Percentiles rank a stretch among this genome's conserved stretches.
Evolutionary conservation across 2,329 filamentous ascomycete species (phyloP).

Genomic region (Fusarium robinianum): DNA sequence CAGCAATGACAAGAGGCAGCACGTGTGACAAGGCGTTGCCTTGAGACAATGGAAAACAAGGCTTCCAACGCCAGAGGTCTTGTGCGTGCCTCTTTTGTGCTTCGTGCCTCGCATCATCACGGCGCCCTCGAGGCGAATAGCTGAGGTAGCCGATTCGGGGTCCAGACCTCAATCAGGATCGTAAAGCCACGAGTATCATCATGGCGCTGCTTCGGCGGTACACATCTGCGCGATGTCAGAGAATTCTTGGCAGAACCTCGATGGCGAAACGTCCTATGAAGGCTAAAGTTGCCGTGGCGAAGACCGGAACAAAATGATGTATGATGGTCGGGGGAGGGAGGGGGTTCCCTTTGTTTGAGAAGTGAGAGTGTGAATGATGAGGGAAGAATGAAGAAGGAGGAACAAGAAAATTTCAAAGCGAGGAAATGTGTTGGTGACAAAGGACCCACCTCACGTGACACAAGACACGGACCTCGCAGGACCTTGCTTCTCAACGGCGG

Average conservation of each 20-base stretch:
- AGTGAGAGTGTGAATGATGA: too few relatives aligned
- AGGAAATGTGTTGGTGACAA: constrained; percentile 11
- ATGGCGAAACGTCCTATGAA: constrained; percentile 8
- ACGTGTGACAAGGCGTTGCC: constrained; percentile 11
- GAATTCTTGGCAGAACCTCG: constrained; percentile 1
- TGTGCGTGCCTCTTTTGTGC: background rate
- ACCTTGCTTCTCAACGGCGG: constrained; percentile 6
- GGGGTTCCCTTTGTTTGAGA: too few relatives aligned
- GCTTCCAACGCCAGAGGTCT: background rate
- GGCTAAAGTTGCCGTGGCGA: constrained; percentile 18
- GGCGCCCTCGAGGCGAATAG: constrained; percentile 10
- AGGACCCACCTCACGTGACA: constrained; percentile 36
- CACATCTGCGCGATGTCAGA: too few relatives aligned
- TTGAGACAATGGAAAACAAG: constrained; percentile 12
- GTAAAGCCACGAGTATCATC: constrained; percentile 7
- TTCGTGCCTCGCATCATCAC: constrained; percentile 11
- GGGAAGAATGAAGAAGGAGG: background rate
- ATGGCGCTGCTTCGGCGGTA: constrained; percentile 15
- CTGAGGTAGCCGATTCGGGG: constrained; percentile 12
- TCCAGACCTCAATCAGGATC: constrained; percentile 19
- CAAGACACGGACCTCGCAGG: background rate
- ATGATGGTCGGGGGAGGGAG: constrained; percentile 9
- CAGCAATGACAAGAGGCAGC: constrained; percentile 20
- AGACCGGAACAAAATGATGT: constrained; percentile 2
- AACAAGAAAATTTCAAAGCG: constrained; percentile 20